These are phyloP conservation scores for Corrigiola litoralis DNA, from an alignment of 179 eudicot species.

Conservation along the genomic window DNA sequence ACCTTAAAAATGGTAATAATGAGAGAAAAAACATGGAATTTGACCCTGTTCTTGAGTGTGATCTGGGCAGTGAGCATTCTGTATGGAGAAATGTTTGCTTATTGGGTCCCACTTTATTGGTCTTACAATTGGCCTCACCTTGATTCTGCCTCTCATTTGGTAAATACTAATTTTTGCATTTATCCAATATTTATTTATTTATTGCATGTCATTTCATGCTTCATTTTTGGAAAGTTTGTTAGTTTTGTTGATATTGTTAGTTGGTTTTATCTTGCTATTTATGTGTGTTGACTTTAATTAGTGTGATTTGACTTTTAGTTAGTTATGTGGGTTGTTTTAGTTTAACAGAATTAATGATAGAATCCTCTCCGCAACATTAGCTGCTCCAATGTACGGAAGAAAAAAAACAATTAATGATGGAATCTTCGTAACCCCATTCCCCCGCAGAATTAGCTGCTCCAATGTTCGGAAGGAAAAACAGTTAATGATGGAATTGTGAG, in stretches of 20 bases:
- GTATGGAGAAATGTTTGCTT: slow-evolving; percentile 88
- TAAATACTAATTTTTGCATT: background rate
- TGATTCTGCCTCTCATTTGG: slow-evolving; percentile 25
- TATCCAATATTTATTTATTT: background rate
- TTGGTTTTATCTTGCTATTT: background rate
- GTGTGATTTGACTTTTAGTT: background rate
- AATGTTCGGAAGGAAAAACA: no score
- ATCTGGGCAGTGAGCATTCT: slow-evolving; percentile 65
- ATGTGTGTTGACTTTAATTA: background rate
- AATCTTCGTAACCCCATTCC: no score
- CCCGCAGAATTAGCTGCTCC: no score
- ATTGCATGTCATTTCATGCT: background rate
- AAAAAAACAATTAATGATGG: no score
- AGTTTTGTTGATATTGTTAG: background rate
- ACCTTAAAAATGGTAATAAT: slow-evolving; percentile 10
- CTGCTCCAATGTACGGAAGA: background rate
- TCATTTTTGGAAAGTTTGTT: background rate
- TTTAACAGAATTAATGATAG: background rate
- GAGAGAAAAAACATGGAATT: slow-evolving; percentile 36
- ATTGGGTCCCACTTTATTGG: slow-evolving; percentile 57
- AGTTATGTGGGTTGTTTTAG: background rate
- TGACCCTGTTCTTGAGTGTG: slow-evolving; percentile 44
- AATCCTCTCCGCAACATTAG: no score
- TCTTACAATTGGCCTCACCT: slow-evolving; percentile 85
- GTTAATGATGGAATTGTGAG: no score